Conservation (phyloP, 2,329 filamentous ascomycete genomes). For the Sporothrix euskadiensis region DNA sequence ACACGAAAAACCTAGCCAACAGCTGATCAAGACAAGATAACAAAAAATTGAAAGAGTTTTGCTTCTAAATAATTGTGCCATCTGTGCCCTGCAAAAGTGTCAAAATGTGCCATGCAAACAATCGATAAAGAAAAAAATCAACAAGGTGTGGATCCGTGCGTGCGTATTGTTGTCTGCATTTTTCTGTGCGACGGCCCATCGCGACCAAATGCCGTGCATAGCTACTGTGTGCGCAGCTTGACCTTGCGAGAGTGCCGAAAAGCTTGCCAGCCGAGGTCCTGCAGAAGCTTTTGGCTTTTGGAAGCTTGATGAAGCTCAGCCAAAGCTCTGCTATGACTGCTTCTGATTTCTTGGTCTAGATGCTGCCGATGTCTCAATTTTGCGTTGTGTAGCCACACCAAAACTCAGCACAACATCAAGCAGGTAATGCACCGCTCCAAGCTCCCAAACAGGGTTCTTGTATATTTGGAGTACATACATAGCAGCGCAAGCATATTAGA, state of each 20-base stretch:
- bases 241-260: neutral
- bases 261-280: neutral
- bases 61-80: constrained; percentile 13
- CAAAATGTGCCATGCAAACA: neutral
- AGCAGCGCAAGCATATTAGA: too few species aligned
- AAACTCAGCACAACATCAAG: too few species aligned
- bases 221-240: neutral
- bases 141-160: constrained; percentile 8
- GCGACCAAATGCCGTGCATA: neutral
- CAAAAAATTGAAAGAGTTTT: constrained; percentile 22
- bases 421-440: neutral
- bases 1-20: constrained; percentile 19
- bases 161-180: neutral
- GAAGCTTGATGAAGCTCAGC: neutral
- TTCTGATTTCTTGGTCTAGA: neutral
- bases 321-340: neutral
- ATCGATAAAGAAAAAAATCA: neutral
- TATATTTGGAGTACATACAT: neutral
- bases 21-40: constrained; percentile 19
- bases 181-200: neutral
- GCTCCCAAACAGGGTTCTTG: neutral
- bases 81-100: neutral
- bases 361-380: neutral
- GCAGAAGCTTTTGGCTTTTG: neutral
- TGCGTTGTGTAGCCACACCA: neutral